Evolutionary conservation across 2,329 filamentous ascomycete genomes (phyloP), one percentile per base, ranked within the genome.

Genomic region (Epichloe gansuensis): DNA sequence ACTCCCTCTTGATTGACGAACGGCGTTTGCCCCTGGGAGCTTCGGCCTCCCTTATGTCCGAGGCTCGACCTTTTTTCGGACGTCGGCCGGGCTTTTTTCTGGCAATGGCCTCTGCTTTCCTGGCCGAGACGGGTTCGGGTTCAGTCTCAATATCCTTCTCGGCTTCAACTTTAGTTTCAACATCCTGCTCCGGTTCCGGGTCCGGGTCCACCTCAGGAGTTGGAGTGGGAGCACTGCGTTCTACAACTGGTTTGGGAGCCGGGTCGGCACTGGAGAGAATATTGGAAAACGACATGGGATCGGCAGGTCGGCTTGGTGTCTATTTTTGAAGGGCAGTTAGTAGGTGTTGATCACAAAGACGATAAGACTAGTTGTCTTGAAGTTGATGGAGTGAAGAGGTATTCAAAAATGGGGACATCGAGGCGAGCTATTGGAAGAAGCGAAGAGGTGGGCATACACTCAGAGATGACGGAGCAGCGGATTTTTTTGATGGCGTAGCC

Each of bases 211-310:
- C 61, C 25, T 63, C 61, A 35, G 61, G 63, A 17, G 70, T 62
- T 2, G 71, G 62, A 21, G 70, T 62, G 2, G 71, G 71, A 35
- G 74, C 72, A 43, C 71, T 72, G 12, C 70, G 64, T 47, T 54
- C 49, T n/a, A 39, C 41, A 58, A 71, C 76, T 7, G 77, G 74
- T 55, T 75, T 75, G 2, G 75, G 72, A 40, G 80, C 75, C 50
- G 85, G 82, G 52, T 89, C 84, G 51, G 86, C 77, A 58, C 81
- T 89, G 4, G 89, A 91, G 43, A 97, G 82, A 54, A 97, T 94
- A 65, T 90, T 96, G 58, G 89, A 93, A 63, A 97, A 93, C 5
- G 90, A 93, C 90, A 96, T 96, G 50, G 90, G 86, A 65, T 95
- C 87, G 53, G 85, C 84, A 41, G 84, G 76, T 65, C 89, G 82